phyloP scores from a whole-genome alignment of 2,329 filamentous ascomycete species.

The Colletotrichum godetiae region DNA sequence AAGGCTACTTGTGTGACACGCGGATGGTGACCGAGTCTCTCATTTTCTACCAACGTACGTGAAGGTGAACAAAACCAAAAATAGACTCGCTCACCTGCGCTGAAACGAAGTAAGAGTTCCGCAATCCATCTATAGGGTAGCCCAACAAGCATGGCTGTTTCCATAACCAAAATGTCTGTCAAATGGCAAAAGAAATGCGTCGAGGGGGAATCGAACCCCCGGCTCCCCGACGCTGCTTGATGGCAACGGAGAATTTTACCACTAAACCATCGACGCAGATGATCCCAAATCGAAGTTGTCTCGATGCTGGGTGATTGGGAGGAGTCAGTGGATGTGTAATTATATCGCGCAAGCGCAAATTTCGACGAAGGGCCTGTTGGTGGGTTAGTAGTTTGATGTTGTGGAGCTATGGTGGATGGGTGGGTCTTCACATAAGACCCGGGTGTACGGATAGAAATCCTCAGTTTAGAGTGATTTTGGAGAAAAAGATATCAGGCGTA shows the following conservation, averaged over 20 bases:
- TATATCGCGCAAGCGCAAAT: not conserved
- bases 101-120: too few species aligned
- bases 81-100: too few species aligned
- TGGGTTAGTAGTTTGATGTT: not conserved
- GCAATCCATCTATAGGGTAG: too few species aligned
- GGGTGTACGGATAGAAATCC: not conserved
- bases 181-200: not conserved
- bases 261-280: not conserved
- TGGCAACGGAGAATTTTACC: not conserved
- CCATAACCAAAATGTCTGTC: not conserved
- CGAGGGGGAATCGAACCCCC: not conserved
- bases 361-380: not conserved
- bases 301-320: not conserved
- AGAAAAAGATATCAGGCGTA: not conserved
- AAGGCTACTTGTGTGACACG: too few species aligned
- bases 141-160: too few species aligned
- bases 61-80: too few species aligned
- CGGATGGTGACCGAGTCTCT: too few species aligned
- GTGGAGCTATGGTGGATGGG: not conserved
- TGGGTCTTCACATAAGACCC: not conserved
- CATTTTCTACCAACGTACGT: too few species aligned
- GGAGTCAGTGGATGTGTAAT: not conserved
- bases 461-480: not conserved
- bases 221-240: not conserved
- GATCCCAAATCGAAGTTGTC: not conserved